Conservation (phyloP, 495 filamentous ascomycete genomes). For the Hypoxylon fuscum region DNA sequence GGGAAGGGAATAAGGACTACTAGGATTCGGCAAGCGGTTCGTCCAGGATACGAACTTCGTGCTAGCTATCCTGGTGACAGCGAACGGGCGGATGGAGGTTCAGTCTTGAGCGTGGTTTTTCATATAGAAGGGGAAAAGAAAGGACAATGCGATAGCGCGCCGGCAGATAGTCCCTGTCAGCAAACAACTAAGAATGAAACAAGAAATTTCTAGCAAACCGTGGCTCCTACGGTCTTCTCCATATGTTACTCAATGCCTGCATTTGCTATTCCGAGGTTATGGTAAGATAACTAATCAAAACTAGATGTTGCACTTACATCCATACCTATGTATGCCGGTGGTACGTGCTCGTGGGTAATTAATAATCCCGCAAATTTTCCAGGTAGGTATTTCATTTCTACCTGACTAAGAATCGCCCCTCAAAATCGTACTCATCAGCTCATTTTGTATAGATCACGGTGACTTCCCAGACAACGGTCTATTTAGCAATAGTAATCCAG, state of each 20-base stretch:
- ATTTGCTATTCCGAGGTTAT: too few relatives aligned
- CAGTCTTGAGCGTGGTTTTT: slow-evolving; percentile 8
- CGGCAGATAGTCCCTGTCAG: slow-evolving; percentile 4
- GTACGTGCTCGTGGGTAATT: background rate
- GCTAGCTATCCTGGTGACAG: slow-evolving; percentile 14
- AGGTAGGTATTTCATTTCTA: background rate
- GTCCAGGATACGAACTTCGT: slow-evolving; percentile 4
- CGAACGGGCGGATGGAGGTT: slow-evolving; percentile 10
- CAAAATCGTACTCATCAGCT: background rate
- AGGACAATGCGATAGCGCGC: slow-evolving; percentile 1
- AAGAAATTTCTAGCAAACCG: background rate
- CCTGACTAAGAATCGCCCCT: too few relatives aligned
- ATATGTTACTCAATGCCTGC: too few relatives aligned
- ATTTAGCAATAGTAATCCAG: too few relatives aligned
- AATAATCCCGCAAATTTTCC: background rate
- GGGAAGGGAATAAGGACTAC: slow-evolving; percentile 3
- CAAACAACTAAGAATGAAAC: slow-evolving; percentile 22
- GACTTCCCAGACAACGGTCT: background rate
- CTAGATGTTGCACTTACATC: too few relatives aligned
- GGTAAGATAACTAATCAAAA: too few relatives aligned
- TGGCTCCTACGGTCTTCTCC: too few relatives aligned
- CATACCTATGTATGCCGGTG: too few relatives aligned
- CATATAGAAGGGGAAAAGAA: background rate
- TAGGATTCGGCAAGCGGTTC: slow-evolving; percentile 2
- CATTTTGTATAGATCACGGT: background rate